Evolutionary conservation across 2,329 filamentous ascomycete species (phyloP), one percentile per base, ranked within the genome.

Genomic region (Neoscytalidium dimidiatum): DNA sequence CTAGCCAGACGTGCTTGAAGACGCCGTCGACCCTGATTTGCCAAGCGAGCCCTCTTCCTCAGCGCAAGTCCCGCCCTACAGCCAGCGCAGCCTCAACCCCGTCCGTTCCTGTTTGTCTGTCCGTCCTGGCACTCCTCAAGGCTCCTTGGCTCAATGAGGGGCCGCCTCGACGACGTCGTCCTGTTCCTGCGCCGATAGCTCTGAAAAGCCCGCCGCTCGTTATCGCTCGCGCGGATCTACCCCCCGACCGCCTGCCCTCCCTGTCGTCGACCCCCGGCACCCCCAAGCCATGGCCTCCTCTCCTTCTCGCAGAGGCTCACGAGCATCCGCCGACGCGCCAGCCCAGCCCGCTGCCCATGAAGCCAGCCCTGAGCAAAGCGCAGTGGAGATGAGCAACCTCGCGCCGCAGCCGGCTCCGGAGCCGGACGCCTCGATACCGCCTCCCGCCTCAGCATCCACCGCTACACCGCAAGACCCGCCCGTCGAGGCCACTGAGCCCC

Each of bases 211-310:
- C 23, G 56, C 56, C 56, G 56, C 19, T 60, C 56, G 41, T 60
- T 60, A 60, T 60, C 56, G 56, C 56, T 41, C 56, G 56, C 56
- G 56, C 56, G 38, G 56, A 60, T 60, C 56, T 46, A 41, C 56
- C 56, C 56, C 31, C 56, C 56, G 56, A 60, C 56, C 56, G 56
- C 56, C 56, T 60, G 13, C 58, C 58, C 46, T 49, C 58, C 58
- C 58, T 62, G 58, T 62, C 58, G 44, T 26, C 41, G 33, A 5
- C 62, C 33, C 62, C 48, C 62, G 26, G 48, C 51, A 57, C 53
- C 51, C 62, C 51, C 49, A 41, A 65, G 53, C 56, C 64, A 65
- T 65, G 64, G 64, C 64, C 44, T 61, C 64, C 31, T 49, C 64
- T 51, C 51, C 64, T 65, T 53, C 61, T 63, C 61, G 61, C 44